Conservation (phyloP, 1,284 basidiomycete genomes). For the Cutaneotrichosporon spelunceum region DNA sequence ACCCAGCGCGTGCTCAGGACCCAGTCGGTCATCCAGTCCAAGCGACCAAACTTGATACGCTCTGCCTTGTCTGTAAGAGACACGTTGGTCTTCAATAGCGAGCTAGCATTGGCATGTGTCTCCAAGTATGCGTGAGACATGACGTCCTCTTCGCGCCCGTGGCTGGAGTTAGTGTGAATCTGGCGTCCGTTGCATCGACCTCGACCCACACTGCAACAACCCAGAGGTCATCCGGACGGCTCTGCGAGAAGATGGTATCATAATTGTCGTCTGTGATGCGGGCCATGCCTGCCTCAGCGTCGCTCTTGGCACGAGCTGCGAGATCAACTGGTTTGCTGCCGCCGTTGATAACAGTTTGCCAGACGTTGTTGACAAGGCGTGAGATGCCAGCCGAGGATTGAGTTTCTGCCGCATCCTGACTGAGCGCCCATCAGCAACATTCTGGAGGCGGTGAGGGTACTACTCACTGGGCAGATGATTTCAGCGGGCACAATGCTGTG, state of each 20-base stretch:
- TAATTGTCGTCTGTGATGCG: slow-evolving; percentile 43
- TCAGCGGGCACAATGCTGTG: neutral
- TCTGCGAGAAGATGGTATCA: slow-evolving; percentile 24
- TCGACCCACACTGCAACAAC: slow-evolving; percentile 36
- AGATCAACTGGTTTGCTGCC: slow-evolving; percentile 6
- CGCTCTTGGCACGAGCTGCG: slow-evolving; percentile 48
- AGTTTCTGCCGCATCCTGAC: neutral
- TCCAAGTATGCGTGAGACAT: slow-evolving; percentile 23
- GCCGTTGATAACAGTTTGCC: slow-evolving; percentile 2
- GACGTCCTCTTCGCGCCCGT: slow-evolving; percentile 28
- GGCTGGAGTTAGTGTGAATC: slow-evolving; percentile 15
- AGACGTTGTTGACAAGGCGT: neutral
- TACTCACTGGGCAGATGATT: neutral
- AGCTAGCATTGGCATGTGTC: slow-evolving; percentile 33
- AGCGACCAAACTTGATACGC: slow-evolving; percentile 34
- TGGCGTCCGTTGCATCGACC: slow-evolving; percentile 14
- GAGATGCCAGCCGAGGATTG: neutral
- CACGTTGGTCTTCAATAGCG: slow-evolving; percentile 13
- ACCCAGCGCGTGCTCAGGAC: slow-evolving; percentile 39
- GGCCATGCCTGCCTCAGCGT: slow-evolving; percentile 63
- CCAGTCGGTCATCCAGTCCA: slow-evolving; percentile 42
- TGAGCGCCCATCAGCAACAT: neutral
- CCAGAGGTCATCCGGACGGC: slow-evolving; percentile 30
- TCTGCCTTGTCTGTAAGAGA: slow-evolving; percentile 8
- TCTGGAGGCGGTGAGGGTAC: neutral